Evolutionary conservation across 495 filamentous ascomycete species (phyloP).

Genomic region (Penicillium angulare): DNA sequence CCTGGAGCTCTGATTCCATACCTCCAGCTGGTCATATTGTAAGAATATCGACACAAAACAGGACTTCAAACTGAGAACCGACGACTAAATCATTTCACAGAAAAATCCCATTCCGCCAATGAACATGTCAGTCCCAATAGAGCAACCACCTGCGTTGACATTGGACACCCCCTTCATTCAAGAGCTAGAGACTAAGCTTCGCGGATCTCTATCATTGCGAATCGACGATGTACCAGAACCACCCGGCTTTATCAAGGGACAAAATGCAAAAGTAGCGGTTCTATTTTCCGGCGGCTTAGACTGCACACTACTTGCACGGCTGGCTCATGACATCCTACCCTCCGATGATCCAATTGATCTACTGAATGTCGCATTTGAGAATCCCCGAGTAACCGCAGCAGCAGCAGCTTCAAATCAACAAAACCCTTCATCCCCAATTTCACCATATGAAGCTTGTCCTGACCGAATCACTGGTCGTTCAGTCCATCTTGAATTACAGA

Average conservation of each 20-base stretch:
- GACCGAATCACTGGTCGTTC: slow-evolving; percentile 83
- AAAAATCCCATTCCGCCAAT: slow-evolving; percentile 62
- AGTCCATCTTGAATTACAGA: slow-evolving; percentile 69
- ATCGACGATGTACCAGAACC: slow-evolving; percentile 66
- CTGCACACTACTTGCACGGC: slow-evolving; percentile 81
- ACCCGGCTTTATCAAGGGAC: slow-evolving; percentile 26
- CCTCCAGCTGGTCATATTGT: slow-evolving; percentile 35
- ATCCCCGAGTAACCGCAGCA: slow-evolving; percentile 70
- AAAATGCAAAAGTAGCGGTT: slow-evolving; percentile 63
- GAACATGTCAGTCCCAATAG: slow-evolving; percentile 52
- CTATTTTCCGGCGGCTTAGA: slow-evolving; percentile 95
- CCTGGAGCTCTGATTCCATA: slow-evolving; percentile 25
- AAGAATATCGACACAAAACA: slow-evolving; percentile 23
- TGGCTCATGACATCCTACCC: slow-evolving; percentile 78
- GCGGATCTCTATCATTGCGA: slow-evolving; percentile 62
- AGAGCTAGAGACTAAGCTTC: slow-evolving; percentile 56
- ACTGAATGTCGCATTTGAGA: slow-evolving; percentile 96
- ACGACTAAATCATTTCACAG: slow-evolving; percentile 20
- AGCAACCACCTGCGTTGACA: slow-evolving; percentile 36
- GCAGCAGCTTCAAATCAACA: slow-evolving; percentile 34
- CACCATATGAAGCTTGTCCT: slow-evolving; percentile 77
- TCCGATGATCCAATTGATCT: slow-evolving; percentile 71
- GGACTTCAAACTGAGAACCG: background rate
- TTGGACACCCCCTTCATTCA: slow-evolving; percentile 52
- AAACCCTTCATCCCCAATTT: slow-evolving; percentile 17